Conservation (phyloP, 83 land plant species). For the Diphasiastrum complanatum region DNA sequence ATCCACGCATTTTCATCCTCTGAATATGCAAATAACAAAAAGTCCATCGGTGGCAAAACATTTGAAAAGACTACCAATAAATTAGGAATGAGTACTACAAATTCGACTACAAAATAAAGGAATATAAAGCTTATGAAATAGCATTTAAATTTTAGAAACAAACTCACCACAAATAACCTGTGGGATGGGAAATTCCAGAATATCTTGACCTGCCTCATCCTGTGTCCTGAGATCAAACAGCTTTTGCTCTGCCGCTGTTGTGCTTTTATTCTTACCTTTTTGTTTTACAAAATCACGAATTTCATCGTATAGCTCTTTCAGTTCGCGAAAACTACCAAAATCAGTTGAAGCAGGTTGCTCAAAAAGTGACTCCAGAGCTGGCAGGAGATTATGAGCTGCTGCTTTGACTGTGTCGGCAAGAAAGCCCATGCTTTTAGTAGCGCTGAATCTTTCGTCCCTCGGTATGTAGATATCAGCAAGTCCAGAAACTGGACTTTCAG, state of each 20-base stretch:
- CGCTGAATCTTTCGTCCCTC: conserved; percentile 44
- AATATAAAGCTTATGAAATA: neutral
- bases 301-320: conserved; percentile 35
- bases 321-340: conserved; percentile 30
- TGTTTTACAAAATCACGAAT: conserved; percentile 12
- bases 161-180: conserved; percentile 3
- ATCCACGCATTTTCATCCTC: conserved; percentile 77
- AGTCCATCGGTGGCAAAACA: neutral
- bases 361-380: conserved; percentile 12
- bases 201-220: neutral
- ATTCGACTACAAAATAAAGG: neutral
- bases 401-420: conserved; percentile 29
- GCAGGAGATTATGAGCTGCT: conserved; percentile 24
- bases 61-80: neutral
- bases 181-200: neutral
- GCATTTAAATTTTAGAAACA: neutral
- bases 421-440: conserved; percentile 32
- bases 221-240: conserved; percentile 17
- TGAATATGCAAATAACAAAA: conserved; percentile 20
- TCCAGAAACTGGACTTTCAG: conserved; percentile 24
- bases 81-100: neutral
- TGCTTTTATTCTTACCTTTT: neutral
- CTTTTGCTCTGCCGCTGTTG: conserved; percentile 24
- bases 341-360: conserved; percentile 7
- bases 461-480: conserved; percentile 37